Evolutionary conservation across 306 rosid genomes (phyloP).

Genomic region (Luffa acutangula): DNA sequence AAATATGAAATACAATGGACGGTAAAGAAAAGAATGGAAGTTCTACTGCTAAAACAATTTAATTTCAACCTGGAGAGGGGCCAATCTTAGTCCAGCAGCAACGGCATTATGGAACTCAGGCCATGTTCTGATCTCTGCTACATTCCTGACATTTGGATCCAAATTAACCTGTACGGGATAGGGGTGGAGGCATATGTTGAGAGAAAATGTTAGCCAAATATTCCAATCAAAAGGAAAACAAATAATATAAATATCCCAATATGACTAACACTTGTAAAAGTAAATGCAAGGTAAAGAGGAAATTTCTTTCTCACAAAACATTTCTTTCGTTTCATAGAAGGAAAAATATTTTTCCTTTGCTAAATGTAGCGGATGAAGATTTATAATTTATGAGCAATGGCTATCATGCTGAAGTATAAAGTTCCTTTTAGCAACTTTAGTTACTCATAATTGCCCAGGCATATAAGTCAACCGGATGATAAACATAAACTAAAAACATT

Average conservation of each 20-base stretch:
- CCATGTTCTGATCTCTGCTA: slow-evolving; percentile 89
- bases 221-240: neutral
- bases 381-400: neutral
- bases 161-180: slow-evolving; percentile 60
- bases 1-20: neutral
- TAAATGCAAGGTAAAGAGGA: neutral
- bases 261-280: neutral
- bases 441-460: neutral
- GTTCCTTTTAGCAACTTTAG: neutral
- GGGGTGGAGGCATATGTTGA: neutral
- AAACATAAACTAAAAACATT: neutral
- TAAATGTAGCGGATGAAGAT: neutral
- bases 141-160: slow-evolving; percentile 71
- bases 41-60: slow-evolving; percentile 1
- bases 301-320: neutral
- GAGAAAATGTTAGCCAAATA: neutral
- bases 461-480: neutral
- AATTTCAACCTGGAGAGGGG: slow-evolving; percentile 77
- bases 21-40: neutral
- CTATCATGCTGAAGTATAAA: neutral
- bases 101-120: slow-evolving; percentile 98
- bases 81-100: slow-evolving; percentile 94
- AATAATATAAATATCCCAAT: neutral
- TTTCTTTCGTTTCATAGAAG: neutral
- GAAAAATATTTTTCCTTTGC: neutral